These are phyloP conservation scores for Pleurostoma richardsiae DNA, from an alignment of 2,329 filamentous ascomycete genomes.

Conservation along the genomic window DNA sequence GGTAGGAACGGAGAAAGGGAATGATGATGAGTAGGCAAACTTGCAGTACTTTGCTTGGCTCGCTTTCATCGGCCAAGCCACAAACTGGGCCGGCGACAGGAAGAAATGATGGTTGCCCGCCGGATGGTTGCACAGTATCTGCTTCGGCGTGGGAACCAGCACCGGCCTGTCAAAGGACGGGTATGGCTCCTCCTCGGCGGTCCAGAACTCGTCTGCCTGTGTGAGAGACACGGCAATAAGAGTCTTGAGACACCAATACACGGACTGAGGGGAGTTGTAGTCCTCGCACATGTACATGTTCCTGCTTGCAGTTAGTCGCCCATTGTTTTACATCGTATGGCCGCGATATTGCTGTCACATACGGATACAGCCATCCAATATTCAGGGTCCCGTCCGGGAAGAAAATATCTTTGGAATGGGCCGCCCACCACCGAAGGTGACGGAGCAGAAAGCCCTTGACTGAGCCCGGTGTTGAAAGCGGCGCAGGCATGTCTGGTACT, in stretches of 20 bases:
- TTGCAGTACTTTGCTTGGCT: conserved; percentile 31
- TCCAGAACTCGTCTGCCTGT: conserved; percentile 38
- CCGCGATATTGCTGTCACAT: background rate
- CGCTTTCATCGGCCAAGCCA: conserved; percentile 22
- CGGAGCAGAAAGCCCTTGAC: conserved; percentile 44
- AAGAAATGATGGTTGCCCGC: conserved; percentile 26
- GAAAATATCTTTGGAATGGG: conserved; percentile 28
- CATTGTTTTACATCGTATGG: background rate
- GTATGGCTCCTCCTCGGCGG: conserved; percentile 26
- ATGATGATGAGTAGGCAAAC: conserved; percentile 32
- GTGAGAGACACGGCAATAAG: conserved; percentile 35
- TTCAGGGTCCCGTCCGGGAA: conserved; percentile 35
- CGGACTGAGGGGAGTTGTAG: conserved; percentile 52
- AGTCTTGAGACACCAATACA: conserved; percentile 49
- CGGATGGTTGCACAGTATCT: conserved; percentile 30
- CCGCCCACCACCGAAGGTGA: conserved; percentile 38
- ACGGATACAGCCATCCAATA: conserved; percentile 25
- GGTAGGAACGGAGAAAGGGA: conserved; percentile 26
- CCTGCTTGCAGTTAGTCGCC: background rate
- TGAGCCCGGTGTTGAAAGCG: conserved; percentile 28
- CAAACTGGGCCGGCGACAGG: conserved; percentile 28
- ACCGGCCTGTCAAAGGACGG: conserved; percentile 13
- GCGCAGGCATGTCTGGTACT: conserved; percentile 26
- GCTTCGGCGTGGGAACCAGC: conserved; percentile 21
- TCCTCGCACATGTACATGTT: conserved; percentile 53